Evolutionary conservation across 192 early-diverging fungal species (phyloP).

Genomic region (Entrophospora sp.): DNA sequence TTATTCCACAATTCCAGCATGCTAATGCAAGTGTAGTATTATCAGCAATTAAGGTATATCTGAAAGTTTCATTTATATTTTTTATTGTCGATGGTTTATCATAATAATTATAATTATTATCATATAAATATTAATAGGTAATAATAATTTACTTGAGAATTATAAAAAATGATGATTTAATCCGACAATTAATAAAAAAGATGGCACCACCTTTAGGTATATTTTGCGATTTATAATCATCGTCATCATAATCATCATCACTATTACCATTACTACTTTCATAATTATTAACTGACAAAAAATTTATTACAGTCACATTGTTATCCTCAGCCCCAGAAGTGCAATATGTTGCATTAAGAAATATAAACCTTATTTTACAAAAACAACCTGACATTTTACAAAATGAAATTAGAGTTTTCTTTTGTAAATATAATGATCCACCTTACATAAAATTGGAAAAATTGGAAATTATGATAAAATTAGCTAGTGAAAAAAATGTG

Average conservation of each 20-base stretch:
- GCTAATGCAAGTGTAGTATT: constrained; percentile 95
- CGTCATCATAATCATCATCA: no score
- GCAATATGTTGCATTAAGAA: constrained; percentile 94
- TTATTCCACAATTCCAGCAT: constrained; percentile 89
- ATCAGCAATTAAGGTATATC: constrained; percentile 79
- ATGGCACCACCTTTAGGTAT: constrained; percentile 92
- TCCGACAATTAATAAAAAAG: constrained; percentile 67
- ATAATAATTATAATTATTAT: no score
- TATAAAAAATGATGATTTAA: constrained; percentile 64
- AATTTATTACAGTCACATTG: constrained; percentile 59
- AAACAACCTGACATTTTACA: constrained; percentile 74
- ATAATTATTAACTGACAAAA: neutral
- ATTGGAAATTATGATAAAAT: constrained; percentile 84
- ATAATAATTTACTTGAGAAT: constrained; percentile 66
- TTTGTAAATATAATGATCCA: constrained; percentile 98
- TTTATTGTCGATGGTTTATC: no score
- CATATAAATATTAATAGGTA: constrained; percentile 42
- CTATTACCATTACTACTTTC: neutral
- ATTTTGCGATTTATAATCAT: no score
- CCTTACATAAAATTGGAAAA: constrained; percentile 96
- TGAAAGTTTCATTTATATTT: no score
- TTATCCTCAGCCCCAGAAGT: constrained; percentile 83
- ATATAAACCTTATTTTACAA: constrained; percentile 94
- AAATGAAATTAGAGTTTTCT: constrained; percentile 95
- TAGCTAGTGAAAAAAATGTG: constrained; percentile 77